phyloP scores from a whole-genome alignment of 2,329 filamentous ascomycete species.

The Graphilbum ipis-grandicollis region DNA sequence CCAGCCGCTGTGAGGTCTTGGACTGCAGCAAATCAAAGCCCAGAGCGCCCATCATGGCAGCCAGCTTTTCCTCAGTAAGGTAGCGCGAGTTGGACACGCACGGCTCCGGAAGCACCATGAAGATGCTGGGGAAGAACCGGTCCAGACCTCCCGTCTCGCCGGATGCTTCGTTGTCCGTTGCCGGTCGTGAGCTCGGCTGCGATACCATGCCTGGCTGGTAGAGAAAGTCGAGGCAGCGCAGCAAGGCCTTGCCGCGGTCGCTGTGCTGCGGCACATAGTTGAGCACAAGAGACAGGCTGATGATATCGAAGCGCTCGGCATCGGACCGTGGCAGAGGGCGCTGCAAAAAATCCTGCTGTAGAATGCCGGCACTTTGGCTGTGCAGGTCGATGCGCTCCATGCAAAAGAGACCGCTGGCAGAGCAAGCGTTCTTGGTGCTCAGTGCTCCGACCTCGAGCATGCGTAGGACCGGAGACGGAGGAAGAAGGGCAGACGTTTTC shows the following conservation, averaged over 20 bases:
- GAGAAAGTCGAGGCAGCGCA: slow-evolving; percentile 56
- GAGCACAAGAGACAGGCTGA: slow-evolving; percentile 81
- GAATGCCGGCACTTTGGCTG: slow-evolving; percentile 65
- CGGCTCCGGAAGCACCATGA: slow-evolving; percentile 75
- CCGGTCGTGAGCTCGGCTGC: neutral
- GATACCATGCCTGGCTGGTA: slow-evolving; percentile 15
- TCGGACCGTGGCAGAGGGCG: slow-evolving; percentile 50
- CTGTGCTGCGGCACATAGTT: slow-evolving; percentile 78
- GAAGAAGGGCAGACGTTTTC: neutral
- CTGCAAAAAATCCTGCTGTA: slow-evolving; percentile 88
- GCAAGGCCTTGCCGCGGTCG: slow-evolving; percentile 70
- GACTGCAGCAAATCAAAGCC: slow-evolving; percentile 50
- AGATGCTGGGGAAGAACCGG: slow-evolving; percentile 48
- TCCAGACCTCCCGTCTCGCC: neutral
- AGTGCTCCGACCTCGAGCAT: slow-evolving; percentile 85
- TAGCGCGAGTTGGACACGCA: slow-evolving; percentile 88
- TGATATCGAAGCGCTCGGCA: slow-evolving; percentile 62
- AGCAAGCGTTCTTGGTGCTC: slow-evolving; percentile 71
- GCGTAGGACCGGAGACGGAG: slow-evolving; percentile 20
- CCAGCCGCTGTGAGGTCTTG: slow-evolving; percentile 68
- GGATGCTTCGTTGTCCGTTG: neutral
- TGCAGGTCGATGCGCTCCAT: slow-evolving; percentile 80
- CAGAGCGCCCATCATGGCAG: slow-evolving; percentile 56
- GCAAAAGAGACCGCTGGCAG: slow-evolving; percentile 50
- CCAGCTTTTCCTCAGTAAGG: slow-evolving; percentile 52